Conservation (phyloP, 257 asterid genomes). For the Nyctanthes arbortristis region DNA sequence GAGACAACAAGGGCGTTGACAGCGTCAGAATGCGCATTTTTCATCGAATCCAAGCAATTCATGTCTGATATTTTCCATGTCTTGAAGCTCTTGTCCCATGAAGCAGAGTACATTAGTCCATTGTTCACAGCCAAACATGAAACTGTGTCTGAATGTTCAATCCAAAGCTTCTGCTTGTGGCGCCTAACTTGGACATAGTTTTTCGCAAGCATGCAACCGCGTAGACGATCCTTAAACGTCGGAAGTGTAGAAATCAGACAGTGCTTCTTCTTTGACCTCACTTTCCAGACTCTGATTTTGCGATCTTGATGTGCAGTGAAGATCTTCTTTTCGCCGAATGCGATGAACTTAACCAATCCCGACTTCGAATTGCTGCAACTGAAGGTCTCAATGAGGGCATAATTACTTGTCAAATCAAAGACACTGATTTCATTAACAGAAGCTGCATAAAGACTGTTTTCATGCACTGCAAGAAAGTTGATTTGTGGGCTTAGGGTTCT, state of each 20-base stretch:
- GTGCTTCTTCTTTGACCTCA: conserved; percentile 26
- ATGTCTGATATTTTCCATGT: conserved; percentile 45
- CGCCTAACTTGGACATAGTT: conserved; percentile 56
- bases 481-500: conserved; percentile 42
- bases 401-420: conserved; percentile 28
- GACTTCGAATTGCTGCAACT: conserved; percentile 36
- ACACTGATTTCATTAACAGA: conserved; percentile 42
- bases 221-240: conserved; percentile 43
- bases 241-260: conserved; percentile 49
- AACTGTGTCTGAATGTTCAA: conserved; percentile 53
- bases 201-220: conserved; percentile 30
- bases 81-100: conserved; percentile 64
- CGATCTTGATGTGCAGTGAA: conserved; percentile 68
- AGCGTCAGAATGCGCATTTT: conserved; percentile 53
- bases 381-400: conserved; percentile 33
- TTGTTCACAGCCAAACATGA: conserved; percentile 41
- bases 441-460: conserved; percentile 47
- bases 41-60: conserved; percentile 40
- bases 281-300: conserved; percentile 50
- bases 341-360: conserved; percentile 56
- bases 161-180: conserved; percentile 52
- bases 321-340: conserved; percentile 32
- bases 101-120: conserved; percentile 44
- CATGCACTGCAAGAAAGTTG: conserved; percentile 50
- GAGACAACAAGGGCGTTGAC: conserved; percentile 46